These are phyloP conservation scores for Wallacemonas sp. DNA, from an alignment of 208 protist species.

Conservation along the genomic window DNA sequence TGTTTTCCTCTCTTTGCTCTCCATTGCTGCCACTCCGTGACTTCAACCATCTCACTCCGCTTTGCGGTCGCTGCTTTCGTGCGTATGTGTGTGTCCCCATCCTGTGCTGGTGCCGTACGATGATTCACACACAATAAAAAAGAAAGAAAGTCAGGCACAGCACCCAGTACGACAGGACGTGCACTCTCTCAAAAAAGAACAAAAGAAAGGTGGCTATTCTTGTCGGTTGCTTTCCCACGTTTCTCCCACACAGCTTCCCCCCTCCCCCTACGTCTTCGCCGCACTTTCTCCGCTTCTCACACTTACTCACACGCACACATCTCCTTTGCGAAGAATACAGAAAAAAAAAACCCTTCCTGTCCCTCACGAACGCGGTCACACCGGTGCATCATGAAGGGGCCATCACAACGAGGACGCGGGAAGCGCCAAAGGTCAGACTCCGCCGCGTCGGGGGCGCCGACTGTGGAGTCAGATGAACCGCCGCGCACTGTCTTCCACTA, in stretches of 20 bases:
- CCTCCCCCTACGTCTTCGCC: too few species aligned
- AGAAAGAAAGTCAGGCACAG: background rate
- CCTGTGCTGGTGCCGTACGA: too few species aligned
- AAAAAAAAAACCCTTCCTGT: too few species aligned
- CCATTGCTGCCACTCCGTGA: background rate
- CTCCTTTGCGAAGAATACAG: too few species aligned
- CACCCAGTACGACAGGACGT: background rate
- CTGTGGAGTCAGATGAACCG: background rate
- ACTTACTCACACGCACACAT: too few species aligned
- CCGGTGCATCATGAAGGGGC: background rate
- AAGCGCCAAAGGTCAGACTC: background rate
- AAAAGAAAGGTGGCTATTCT: too few species aligned
- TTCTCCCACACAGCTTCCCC: too few species aligned
- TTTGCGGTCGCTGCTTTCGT: background rate
- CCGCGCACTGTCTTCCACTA: conserved; percentile 71
- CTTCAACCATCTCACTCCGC: background rate
- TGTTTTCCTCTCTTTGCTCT: conserved; percentile 17
- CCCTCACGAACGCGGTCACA: too few species aligned
- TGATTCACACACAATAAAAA: too few species aligned
- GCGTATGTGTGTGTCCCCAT: background rate
- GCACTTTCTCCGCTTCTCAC: too few species aligned
- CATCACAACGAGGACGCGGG: background rate
- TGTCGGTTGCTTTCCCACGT: too few species aligned
- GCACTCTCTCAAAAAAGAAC: too few species aligned
- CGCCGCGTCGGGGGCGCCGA: background rate